Percentiles rank a stretch among this genome's conserved stretches.
These are phyloP conservation scores for Boletus sp. DNA, from an alignment of 1,284 basidiomycete species.

Conservation along the genomic window DNA sequence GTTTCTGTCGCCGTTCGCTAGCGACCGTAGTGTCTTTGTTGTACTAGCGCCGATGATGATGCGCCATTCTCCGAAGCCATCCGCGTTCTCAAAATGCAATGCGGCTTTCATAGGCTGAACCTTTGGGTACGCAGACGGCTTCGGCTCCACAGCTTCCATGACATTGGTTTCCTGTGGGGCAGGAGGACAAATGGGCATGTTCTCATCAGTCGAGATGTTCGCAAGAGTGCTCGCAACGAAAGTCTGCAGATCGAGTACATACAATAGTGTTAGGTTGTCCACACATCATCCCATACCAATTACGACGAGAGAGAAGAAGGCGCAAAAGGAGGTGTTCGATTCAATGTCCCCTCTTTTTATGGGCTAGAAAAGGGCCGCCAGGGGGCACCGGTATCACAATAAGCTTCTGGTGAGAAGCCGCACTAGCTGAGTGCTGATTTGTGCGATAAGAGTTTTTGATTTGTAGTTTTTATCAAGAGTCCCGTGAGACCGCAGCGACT, in stretches of 20 bases:
- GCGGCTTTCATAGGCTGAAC: slow-evolving; percentile 51
- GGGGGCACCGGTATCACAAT: background rate
- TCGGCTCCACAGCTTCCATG: slow-evolving; percentile 1
- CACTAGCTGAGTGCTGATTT: background rate
- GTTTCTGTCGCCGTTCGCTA: slow-evolving; percentile 40
- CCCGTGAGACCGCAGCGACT: background rate
- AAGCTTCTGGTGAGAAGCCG: slow-evolving; percentile 7
- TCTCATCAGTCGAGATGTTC: background rate
- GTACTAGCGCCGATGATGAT: slow-evolving; percentile 49
- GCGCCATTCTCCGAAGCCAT: slow-evolving; percentile 54
- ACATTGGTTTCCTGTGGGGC: background rate
- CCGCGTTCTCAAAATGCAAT: slow-evolving; percentile 50
- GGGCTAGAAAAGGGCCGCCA: background rate
- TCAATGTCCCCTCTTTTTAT: slow-evolving; percentile 1
- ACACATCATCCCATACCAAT: background rate
- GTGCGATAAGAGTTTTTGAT: slow-evolving; percentile 2
- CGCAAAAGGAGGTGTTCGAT: background rate
- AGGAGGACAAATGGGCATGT: background rate
- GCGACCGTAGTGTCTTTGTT: slow-evolving; percentile 42
- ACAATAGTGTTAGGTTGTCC: slow-evolving; percentile 3
- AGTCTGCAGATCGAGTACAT: slow-evolving; percentile 16
- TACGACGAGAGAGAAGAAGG: background rate
- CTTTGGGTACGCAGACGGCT: slow-evolving; percentile 38
- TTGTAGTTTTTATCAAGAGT: background rate
- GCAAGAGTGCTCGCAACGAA: slow-evolving; percentile 18